Evolutionary conservation across 2,329 filamentous ascomycete genomes (phyloP).

Genomic region (Monosporascus sp.): DNA sequence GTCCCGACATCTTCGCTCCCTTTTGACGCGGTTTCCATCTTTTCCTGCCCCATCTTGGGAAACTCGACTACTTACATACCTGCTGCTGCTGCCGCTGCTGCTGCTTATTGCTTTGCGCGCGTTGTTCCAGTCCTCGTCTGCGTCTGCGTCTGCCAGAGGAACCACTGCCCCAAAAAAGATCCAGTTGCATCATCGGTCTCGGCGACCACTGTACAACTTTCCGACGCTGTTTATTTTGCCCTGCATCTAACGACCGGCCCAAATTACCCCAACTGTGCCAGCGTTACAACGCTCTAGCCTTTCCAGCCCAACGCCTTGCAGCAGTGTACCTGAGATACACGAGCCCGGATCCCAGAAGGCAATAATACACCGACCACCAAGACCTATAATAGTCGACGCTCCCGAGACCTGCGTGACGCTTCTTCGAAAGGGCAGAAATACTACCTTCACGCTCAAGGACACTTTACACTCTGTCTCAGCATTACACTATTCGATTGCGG

Average conservation of each 20-base stretch:
- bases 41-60: slow-evolving; percentile 1
- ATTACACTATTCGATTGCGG: background rate
- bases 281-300: slow-evolving; percentile 17
- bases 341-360: slow-evolving; percentile 15
- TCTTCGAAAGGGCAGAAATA: slow-evolving; percentile 12
- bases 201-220: slow-evolving; percentile 23
- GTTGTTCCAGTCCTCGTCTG: too few relatives aligned
- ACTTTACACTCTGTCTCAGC: background rate
- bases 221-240: slow-evolving; percentile 19
- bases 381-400: slow-evolving; percentile 23
- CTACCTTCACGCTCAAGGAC: too few relatives aligned
- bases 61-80: background rate
- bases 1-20: background rate
- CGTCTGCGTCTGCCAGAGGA: background rate
- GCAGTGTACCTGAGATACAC: slow-evolving; percentile 22
- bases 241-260: slow-evolving; percentile 23
- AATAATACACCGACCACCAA: slow-evolving; percentile 23
- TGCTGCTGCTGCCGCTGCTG: slow-evolving; percentile 4
- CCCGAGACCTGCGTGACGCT: slow-evolving; percentile 27
- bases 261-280: slow-evolving; percentile 1
- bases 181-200: slow-evolving; percentile 12
- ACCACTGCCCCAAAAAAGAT: slow-evolving; percentile 10
- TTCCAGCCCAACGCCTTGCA: slow-evolving; percentile 19
- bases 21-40: slow-evolving; percentile 1
- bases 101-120: background rate